Conservation (phyloP, 306 rosid genomes). For the Lathyrus aphaca region DNA sequence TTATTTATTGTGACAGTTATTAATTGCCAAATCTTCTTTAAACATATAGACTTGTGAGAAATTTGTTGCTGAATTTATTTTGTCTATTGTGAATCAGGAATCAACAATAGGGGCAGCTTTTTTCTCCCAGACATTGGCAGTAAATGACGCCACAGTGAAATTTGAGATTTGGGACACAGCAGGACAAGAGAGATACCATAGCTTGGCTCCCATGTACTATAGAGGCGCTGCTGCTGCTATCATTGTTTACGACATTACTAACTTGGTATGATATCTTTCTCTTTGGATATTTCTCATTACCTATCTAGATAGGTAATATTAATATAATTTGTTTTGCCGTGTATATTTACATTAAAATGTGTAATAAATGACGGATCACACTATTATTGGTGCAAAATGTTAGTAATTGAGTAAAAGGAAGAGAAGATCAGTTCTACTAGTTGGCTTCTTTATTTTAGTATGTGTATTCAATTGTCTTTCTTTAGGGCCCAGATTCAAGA, state of each 20-base stretch:
- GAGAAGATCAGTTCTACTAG: slow-evolving; percentile 30
- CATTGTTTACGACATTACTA: slow-evolving; percentile 69
- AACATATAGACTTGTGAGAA: neutral
- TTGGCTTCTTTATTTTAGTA: slow-evolving; percentile 23
- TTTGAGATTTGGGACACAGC: slow-evolving; percentile 76
- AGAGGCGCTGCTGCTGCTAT: slow-evolving; percentile 73
- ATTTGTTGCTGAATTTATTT: slow-evolving; percentile 28
- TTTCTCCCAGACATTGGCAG: slow-evolving; percentile 69
- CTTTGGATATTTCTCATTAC: slow-evolving; percentile 24
- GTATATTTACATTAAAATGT: neutral
- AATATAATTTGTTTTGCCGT: neutral
- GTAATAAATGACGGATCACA: neutral
- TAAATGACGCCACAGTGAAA: slow-evolving; percentile 61
- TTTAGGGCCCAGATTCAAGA: neutral
- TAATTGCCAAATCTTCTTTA: slow-evolving; percentile 3
- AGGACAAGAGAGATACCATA: slow-evolving; percentile 71
- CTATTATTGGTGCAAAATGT: slow-evolving; percentile 27
- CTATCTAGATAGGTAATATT: slow-evolving; percentile 14
- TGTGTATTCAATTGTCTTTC: slow-evolving; percentile 19
- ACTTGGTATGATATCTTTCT: slow-evolving; percentile 45
- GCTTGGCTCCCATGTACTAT: slow-evolving; percentile 74
- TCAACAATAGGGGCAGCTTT: slow-evolving; percentile 71
- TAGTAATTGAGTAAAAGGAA: neutral
- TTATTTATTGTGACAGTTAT: neutral
- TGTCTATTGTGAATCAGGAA: slow-evolving; percentile 47